Evolutionary conservation across 441 rosid species (phyloP).

Genomic region (Metrosideros polymorpha): DNA sequence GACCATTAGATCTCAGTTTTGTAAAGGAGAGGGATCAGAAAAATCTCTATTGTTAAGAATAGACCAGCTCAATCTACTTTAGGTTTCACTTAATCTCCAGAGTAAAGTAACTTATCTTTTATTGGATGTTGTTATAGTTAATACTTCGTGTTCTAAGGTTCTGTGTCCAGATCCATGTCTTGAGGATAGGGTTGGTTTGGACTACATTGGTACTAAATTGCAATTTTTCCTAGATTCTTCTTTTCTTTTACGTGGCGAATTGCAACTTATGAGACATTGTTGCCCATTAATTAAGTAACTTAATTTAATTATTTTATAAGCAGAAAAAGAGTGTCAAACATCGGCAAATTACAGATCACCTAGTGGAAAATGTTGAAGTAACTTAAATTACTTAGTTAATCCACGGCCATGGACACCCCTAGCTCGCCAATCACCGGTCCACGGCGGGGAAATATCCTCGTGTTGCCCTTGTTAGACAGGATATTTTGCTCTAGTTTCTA

Average conservation of each 20-base stretch:
- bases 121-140: background rate
- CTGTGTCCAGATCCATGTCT: background rate
- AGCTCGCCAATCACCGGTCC: too few species aligned
- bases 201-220: background rate
- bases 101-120: background rate
- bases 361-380: background rate
- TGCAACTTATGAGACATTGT: background rate
- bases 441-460: background rate
- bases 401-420: too few species aligned
- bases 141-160: background rate
- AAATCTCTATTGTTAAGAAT: too few species aligned
- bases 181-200: background rate
- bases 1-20: too few species aligned
- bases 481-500: background rate
- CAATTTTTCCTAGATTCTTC: background rate
- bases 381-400: background rate
- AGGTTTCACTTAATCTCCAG: background rate
- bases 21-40: too few species aligned
- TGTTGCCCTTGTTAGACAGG: slow-evolving; percentile 3
- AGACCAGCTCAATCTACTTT: background rate
- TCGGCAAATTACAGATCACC: background rate
- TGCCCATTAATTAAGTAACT: background rate
- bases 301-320: background rate
- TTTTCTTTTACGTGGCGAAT: background rate
- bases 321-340: background rate